A percentile compares a stretch with the other conserved stretches of the same genome.
These are phyloP conservation scores for Cutaneotrichosporon sp. DNA, from an alignment of 1,284 basidiomycete species.

Conservation along the genomic window DNA sequence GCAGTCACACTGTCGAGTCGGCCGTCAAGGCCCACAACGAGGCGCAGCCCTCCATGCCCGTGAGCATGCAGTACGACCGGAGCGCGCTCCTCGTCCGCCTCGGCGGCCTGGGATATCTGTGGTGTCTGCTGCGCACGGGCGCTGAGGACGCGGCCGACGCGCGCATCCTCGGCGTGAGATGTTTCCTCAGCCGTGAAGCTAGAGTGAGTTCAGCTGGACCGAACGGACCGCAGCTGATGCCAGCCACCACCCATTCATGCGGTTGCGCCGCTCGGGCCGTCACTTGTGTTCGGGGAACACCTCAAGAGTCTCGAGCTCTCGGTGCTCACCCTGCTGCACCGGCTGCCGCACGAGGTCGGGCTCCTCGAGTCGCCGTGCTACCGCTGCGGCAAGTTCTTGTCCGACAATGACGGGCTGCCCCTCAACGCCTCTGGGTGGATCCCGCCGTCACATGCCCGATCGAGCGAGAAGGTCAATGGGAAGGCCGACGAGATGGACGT, in stretches of 20 bases:
- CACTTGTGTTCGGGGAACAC: slow-evolving; percentile 12
- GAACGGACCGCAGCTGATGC: slow-evolving; percentile 2
- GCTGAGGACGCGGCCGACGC: slow-evolving; percentile 6
- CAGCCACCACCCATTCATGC: slow-evolving; percentile 27
- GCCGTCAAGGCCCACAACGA: slow-evolving; percentile 14
- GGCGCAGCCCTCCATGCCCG: slow-evolving; percentile 1
- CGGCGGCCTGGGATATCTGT: slow-evolving; percentile 7
- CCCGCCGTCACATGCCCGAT: not conserved
- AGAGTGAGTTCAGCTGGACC: slow-evolving; percentile 13
- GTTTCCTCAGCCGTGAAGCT: slow-evolving; percentile 10
- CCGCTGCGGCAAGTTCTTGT: slow-evolving; percentile 16
- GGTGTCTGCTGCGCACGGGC: slow-evolving; percentile 13
- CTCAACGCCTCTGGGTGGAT: slow-evolving; percentile 13
- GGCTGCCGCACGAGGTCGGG: slow-evolving; percentile 9
- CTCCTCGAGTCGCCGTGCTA: slow-evolving; percentile 16
- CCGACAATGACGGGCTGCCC: slow-evolving; percentile 20
- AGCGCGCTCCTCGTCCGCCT: slow-evolving; percentile 17
- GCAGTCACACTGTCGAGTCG: not conserved
- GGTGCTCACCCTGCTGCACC: slow-evolving; percentile 18
- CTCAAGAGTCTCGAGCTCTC: slow-evolving; percentile 16
- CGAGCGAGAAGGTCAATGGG: slow-evolving; percentile 3
- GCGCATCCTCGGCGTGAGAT: slow-evolving; percentile 13
- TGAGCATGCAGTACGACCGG: slow-evolving; percentile 4
- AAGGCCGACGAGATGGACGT: slow-evolving; percentile 5
- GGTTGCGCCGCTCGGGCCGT: slow-evolving; percentile 16